Base-by-base conservation (phyloP, 2,329 filamentous ascomycete genomes). In the Trichoderma semiorbis region DNA sequence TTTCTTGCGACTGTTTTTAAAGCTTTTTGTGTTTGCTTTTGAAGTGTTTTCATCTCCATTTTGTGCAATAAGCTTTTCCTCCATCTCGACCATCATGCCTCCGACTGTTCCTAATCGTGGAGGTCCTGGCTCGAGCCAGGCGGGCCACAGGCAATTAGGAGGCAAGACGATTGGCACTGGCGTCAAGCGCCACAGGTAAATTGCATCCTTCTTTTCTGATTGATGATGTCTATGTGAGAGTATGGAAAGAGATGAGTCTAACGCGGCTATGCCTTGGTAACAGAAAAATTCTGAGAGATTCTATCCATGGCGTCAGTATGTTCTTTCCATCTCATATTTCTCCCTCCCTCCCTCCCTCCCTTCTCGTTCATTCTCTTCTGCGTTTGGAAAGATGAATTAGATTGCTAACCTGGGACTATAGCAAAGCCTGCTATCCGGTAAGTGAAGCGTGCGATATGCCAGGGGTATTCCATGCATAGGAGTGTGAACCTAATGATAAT, bases 401-500 rank as follows among this genome's bases (percentile, higher is more conserved):
- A 32, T 60, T 30, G 28, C 55, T 69, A 18, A 69, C 36, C 1
- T 18, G 12, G 14, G n/a, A 14, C 21, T 18, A 12, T 69, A 88
- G 87, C 87, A 1, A 89, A 88, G 73, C 83, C 84, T 6, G 85
- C 84, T 16, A 88, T 89, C 64, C 80, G 86, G 87, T 88, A 80
- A 72, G 77, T 76, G 7, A 26, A 14, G n/a, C 18, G n/a, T 61
- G n/a, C 18, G 7, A 36, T 21, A 50, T 21, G 18, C 30, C 50
- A 66, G 14, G 8, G 18, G 10, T 43, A 5, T n/a, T 43, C 39
- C 18, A 43, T 43, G 36, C n/a, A 43, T 8, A n/a, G 18, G 43
- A 50, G 43, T 47, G 43, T 47, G 43, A 47, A 21, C 43, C 5
- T 1, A 50, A 6, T 5, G 10, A 3, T 5, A 2, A 4, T 47